A percentile compares a stretch with the other conserved stretches of the same genome.
phyloP scores from a whole-genome alignment of 2,329 filamentous ascomycete genomes.

The Plenodomus tracheiphilus region DNA sequence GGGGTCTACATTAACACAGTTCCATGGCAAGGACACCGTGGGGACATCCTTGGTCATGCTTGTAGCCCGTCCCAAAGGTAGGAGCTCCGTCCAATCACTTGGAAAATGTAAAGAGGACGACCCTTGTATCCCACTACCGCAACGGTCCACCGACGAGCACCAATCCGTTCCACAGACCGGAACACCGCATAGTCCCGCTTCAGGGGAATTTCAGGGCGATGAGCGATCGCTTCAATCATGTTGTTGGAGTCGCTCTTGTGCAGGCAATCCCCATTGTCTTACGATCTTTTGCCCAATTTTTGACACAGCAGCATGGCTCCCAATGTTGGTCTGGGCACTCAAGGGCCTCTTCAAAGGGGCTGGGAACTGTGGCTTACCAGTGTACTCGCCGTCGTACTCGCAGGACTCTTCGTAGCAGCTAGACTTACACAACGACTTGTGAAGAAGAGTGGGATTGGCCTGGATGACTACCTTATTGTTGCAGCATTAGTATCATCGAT shows the following conservation, averaged over 20 bases:
- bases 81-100: not conserved
- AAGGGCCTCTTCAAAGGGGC: constrained; percentile 24
- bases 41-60: not conserved
- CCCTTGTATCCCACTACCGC: not conserved
- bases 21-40: not conserved
- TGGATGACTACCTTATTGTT: constrained; percentile 30
- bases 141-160: not conserved
- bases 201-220: not conserved
- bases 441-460: constrained; percentile 20
- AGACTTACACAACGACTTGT: constrained; percentile 19
- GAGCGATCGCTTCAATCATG: not conserved
- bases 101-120: not conserved
- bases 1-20: not conserved
- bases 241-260: not conserved
- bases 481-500: constrained; percentile 20
- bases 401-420: constrained; percentile 20
- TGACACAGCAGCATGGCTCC: constrained; percentile 15
- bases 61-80: not conserved
- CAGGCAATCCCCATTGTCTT: not conserved
- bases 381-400: constrained; percentile 22
- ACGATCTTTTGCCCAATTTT: not conserved
- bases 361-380: constrained; percentile 27
- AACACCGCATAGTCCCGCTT: not conserved
- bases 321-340: constrained; percentile 26
- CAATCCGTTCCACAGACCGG: not conserved